Base-by-base conservation (phyloP, 306 rosid species). In the Morella rubra region DNA sequence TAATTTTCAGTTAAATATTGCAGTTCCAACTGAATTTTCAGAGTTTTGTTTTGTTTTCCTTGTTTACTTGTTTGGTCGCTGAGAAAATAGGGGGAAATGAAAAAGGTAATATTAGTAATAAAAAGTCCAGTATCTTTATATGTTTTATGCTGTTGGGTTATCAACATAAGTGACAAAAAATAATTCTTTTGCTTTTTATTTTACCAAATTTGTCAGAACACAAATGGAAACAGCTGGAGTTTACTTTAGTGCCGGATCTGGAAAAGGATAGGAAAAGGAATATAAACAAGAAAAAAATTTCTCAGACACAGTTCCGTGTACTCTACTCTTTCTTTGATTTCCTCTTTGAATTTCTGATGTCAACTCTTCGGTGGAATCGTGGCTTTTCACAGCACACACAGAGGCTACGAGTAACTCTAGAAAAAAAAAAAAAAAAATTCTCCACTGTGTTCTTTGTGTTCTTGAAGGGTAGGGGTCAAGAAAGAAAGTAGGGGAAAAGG, bases 211-310 rank as follows among this genome's bases (percentile, higher is more conserved):
- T 69, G 65, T 79, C 73, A 58, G 69, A 76, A 59, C 78, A 66
- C 51, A 73, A 77, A 78, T 76, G 79, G 85, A 81, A 86, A 81
- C 83, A 81, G 86, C 84, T 85, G 89, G 81, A 55, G 76, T 76
- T 80, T 82, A 76, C 87, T 87, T 88, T 87, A 9, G 71, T 61
- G 80, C 73, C 86, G 90, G 93, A 90, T 93, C 92, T 85, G 81
- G 76, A 86, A 85, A 80, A 80, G 76, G 52, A 78, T 77, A 44
- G 62, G 72, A 16, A 73, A 78, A 65, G 76, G 71, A 42, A 78
- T 60, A 80, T 74, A 74, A 76, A 76, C 80, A 32, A 81, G 81
- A 58, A 81, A 85, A 69, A 65, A 53, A 77, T 76, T 76, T 76
- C 44, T 61, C 52, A 32, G 64, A 74, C 73, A 65, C 81, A 76